phyloP scores from a whole-genome alignment of 2,329 filamentous ascomycete species.

The Pestalotiopsis sp. region DNA sequence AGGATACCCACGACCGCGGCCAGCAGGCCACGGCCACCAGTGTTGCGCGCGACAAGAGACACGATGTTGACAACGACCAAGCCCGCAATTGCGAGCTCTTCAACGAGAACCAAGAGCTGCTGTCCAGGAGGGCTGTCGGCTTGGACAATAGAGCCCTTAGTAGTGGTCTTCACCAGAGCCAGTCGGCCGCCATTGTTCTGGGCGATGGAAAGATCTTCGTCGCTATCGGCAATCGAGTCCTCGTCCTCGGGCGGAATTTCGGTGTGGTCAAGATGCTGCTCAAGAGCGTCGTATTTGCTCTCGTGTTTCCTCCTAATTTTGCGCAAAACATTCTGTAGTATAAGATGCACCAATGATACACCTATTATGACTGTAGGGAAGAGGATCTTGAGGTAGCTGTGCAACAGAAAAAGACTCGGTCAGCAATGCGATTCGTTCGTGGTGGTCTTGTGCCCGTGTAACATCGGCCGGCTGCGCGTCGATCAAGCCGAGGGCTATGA shows the following conservation, averaged over 20 bases:
- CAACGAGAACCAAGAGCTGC: slow-evolving; percentile 68
- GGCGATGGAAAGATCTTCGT: slow-evolving; percentile 58
- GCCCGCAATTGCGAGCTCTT: slow-evolving; percentile 74
- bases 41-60: slow-evolving; percentile 63
- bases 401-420: slow-evolving; percentile 6
- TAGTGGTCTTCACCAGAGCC: slow-evolving; percentile 61
- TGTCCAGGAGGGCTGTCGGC: slow-evolving; percentile 78
- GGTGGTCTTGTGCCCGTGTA: background rate
- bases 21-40: slow-evolving; percentile 58
- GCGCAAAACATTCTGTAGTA: slow-evolving; percentile 58
- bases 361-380: slow-evolving; percentile 74
- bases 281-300: slow-evolving; percentile 60
- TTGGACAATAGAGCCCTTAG: slow-evolving; percentile 67
- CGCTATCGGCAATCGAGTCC: slow-evolving; percentile 58
- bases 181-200: slow-evolving; percentile 53
- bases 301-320: slow-evolving; percentile 54
- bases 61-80: slow-evolving; percentile 71
- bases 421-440: slow-evolving; percentile 10
- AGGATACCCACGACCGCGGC: slow-evolving; percentile 69
- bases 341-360: slow-evolving; percentile 70
- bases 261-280: slow-evolving; percentile 51
- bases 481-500: background rate
- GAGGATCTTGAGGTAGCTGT: slow-evolving; percentile 77
- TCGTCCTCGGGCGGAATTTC: slow-evolving; percentile 52
- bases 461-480: background rate